A percentile compares a stretch with the other conserved stretches of the same genome.
Evolutionary conservation across 257 asterid genomes (phyloP).

Genomic region (Apocynum venetum): DNA sequence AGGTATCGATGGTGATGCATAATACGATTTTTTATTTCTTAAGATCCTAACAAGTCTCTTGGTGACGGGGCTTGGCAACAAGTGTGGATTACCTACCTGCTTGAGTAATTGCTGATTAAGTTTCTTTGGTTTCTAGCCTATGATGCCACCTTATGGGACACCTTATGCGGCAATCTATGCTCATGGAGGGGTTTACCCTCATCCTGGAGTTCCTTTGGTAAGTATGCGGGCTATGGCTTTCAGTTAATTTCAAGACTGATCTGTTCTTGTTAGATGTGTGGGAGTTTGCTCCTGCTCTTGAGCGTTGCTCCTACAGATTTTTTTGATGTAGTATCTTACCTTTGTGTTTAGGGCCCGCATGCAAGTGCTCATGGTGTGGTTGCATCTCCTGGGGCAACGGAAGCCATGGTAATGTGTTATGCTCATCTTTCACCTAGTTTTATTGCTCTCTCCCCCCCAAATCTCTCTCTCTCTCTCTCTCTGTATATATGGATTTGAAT

Average conservation of each 20-base stretch:
- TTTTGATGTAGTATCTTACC: background rate
- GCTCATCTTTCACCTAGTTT: background rate
- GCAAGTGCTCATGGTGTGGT: conserved; percentile 26
- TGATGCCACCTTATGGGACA: conserved; percentile 86
- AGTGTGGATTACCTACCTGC: background rate
- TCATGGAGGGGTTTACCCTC: conserved; percentile 83
- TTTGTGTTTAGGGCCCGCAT: conserved; percentile 26
- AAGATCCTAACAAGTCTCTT: background rate
- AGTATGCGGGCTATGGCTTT: conserved; percentile 25
- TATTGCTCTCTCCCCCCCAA: background rate
- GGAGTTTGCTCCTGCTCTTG: background rate
- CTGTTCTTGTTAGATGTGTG: background rate
- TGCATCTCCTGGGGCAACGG: conserved; percentile 25
- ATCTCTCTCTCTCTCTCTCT: background rate
- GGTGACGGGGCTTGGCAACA: background rate
- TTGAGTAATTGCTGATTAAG: conserved; percentile 7
- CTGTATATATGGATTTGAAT: background rate
- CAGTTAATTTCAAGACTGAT: background rate
- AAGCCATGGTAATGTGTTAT: conserved; percentile 24
- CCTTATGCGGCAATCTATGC: conserved; percentile 89
- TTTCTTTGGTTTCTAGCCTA: conserved; percentile 45
- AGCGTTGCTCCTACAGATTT: background rate
- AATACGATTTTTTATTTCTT: background rate
- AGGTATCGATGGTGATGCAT: conserved; percentile 41
- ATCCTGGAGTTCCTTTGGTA: conserved; percentile 83